These are phyloP conservation scores for Cercophora samala DNA, from an alignment of 495 filamentous ascomycete genomes.

Conservation along the genomic window DNA sequence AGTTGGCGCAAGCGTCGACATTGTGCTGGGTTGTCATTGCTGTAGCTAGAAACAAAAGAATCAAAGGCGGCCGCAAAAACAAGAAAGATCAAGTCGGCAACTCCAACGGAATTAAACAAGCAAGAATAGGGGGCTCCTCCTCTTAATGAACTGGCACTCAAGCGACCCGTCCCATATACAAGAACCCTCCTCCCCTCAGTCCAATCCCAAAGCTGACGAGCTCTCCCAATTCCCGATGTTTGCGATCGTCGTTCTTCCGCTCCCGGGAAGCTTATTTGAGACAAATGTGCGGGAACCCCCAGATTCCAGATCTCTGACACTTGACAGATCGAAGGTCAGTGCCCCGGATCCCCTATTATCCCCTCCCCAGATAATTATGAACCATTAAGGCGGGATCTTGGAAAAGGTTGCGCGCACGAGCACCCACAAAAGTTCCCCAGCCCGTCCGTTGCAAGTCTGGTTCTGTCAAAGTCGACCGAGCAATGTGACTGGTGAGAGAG, in stretches of 20 bases:
- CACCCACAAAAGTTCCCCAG: background rate
- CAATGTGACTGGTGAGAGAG: background rate
- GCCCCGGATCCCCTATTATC: background rate
- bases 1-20: background rate
- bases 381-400: background rate
- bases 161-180: background rate
- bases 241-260: background rate
- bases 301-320: background rate
- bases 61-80: background rate
- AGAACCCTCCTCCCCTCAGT: background rate
- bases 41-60: background rate
- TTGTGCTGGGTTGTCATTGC: background rate
- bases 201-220: background rate
- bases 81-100: background rate
- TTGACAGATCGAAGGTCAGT: background rate
- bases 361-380: background rate
- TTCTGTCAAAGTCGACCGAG: background rate
- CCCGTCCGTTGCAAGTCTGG: background rate
- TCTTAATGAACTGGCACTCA: conserved; percentile 4
- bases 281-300: background rate
- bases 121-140: background rate
- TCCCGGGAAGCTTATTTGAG: background rate
- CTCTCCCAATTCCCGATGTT: conserved; percentile 1
- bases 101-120: background rate
- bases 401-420: background rate